Base-by-base conservation (phyloP, 176 grass and related monocot species). In the Aegilops tauschii region DNA sequence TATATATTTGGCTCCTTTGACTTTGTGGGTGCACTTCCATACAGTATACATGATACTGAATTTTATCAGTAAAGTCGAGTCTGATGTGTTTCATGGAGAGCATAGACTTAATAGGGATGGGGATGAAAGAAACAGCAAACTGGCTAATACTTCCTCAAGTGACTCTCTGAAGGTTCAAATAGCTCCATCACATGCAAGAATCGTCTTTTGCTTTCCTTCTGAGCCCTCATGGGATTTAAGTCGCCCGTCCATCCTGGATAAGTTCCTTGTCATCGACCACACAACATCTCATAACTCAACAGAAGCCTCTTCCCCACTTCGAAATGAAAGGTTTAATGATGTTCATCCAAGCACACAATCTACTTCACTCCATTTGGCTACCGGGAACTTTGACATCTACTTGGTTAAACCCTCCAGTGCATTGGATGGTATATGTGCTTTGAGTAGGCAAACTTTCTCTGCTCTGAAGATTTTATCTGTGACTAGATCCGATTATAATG, bases 11-110 rank as follows among this genome's bases (percentile, higher is more conserved):
- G 90, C 97, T 82, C 90, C 92, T 87, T 87, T 94, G 42, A 68
- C 91, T 75, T 90, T 93, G 34, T 99, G 97, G 94, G 85, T 96
- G 69, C 97, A 99, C 84, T 94, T 94, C 68, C 90, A 92, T 87
- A 86, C 93, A 45, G 27, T 99, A 80, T 78, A 96, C 80, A 88
- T 90, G 80, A 68, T 99, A 82, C 65, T 93, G 80, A 74, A 90
- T 78, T 88, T 99, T 82, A 65, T 93, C 23, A 94, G 71, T 73
- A 76, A 88, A 88, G 64, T 94, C 50, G 72, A 84, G 49, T 92
- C 88, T 76, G 86, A 79, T 86, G 70, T 76, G 30, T 45, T 73
- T 4, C 82, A 29, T 76, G 76, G 76, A 85, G 85, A 69, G 13
- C 27, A 74, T 88, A 86, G 58, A 81, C 31, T 88, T 85, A 78